phyloP scores from a whole-genome alignment of 805 yeast genomes.

The Millerozyma miso region DNA sequence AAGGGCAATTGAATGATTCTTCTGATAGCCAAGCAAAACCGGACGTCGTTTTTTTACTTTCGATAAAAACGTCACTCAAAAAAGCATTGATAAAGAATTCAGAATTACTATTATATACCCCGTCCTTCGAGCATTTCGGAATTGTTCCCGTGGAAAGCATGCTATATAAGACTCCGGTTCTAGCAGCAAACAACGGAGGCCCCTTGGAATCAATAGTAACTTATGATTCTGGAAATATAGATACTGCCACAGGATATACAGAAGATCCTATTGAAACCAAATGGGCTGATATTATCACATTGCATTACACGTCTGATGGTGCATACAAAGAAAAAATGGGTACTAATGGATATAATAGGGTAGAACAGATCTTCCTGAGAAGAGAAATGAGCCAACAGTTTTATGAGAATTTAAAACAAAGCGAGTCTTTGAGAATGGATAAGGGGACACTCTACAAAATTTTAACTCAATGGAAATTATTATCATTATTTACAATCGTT shows the following conservation, averaged over 20 bases:
- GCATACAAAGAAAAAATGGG: constrained; percentile 23
- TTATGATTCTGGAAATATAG: constrained; percentile 21
- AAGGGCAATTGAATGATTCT: constrained; percentile 29
- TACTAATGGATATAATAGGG: constrained; percentile 34
- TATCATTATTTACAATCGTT: constrained; percentile 6
- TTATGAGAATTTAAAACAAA: constrained; percentile 11
- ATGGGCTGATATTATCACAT: constrained; percentile 55
- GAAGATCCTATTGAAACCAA: constrained; percentile 41
- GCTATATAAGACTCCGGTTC: constrained; percentile 76
- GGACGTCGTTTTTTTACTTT: constrained; percentile 73
- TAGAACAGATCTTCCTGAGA: constrained; percentile 38
- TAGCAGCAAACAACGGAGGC: constrained; percentile 89
- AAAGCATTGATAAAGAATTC: constrained; percentile 55
- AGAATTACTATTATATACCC: constrained; percentile 75
- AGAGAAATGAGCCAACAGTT: constrained; percentile 40
- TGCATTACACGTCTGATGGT: constrained; percentile 21
- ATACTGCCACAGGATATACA: constrained; percentile 61
- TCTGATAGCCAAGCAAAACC: constrained; percentile 16
- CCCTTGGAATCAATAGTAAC: constrained; percentile 73
- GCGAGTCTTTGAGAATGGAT: constrained; percentile 2
- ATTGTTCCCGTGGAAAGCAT: constrained; percentile 96
- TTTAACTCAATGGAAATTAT: constrained; percentile 11
- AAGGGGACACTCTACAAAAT: constrained; percentile 12
- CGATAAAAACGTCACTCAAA: constrained; percentile 64
- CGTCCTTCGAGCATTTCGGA: constrained; percentile 91